Conservation (phyloP, 129 eudicot genomes). For the Escallonia herrerae region DNA sequence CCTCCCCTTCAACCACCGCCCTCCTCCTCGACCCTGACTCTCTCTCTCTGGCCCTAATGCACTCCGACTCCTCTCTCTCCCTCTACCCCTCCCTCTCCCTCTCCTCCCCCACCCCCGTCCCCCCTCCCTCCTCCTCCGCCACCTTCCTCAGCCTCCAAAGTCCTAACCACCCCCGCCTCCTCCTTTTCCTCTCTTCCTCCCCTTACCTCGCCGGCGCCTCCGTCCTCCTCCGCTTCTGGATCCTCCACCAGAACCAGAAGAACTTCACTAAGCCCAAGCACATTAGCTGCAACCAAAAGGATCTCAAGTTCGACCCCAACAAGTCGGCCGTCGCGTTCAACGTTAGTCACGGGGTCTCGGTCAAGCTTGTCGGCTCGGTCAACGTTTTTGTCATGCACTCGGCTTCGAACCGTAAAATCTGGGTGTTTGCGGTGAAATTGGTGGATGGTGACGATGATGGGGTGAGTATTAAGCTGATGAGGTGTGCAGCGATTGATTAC, state of each 20-base stretch:
- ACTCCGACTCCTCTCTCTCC: slow-evolving; percentile 70
- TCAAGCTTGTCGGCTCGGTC: slow-evolving; percentile 36
- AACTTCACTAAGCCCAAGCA: slow-evolving; percentile 36
- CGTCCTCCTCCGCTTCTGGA: slow-evolving; percentile 55
- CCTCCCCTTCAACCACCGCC: slow-evolving; percentile 34
- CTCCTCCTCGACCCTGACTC: slow-evolving; percentile 49
- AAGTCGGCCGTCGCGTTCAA: slow-evolving; percentile 46
- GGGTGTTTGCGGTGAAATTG: slow-evolving; percentile 69
- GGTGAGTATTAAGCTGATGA: slow-evolving; percentile 50
- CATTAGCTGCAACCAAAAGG: slow-evolving; percentile 35
- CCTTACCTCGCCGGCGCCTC: slow-evolving; percentile 48
- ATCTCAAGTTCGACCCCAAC: slow-evolving; percentile 38
- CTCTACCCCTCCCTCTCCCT: slow-evolving; percentile 53
- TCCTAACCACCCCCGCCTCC: slow-evolving; percentile 23
- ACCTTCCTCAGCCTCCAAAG: slow-evolving; percentile 58
- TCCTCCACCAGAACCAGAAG: slow-evolving; percentile 18
- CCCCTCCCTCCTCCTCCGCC: slow-evolving; percentile 68
- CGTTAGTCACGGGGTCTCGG: slow-evolving; percentile 56
- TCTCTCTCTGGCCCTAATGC: slow-evolving; percentile 63
- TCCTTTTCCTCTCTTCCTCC: slow-evolving; percentile 54
- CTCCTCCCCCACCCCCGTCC: slow-evolving; percentile 31
- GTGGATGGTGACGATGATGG: slow-evolving; percentile 25
- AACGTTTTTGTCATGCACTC: slow-evolving; percentile 73
- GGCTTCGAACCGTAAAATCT: slow-evolving; percentile 40
- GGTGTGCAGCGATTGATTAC: slow-evolving; percentile 75